Percentiles rank a stretch among this genome's conserved stretches.
These are phyloP conservation scores for Chenopodium formosanum DNA, from an alignment of 148 eudicot species.

Conservation along the genomic window DNA sequence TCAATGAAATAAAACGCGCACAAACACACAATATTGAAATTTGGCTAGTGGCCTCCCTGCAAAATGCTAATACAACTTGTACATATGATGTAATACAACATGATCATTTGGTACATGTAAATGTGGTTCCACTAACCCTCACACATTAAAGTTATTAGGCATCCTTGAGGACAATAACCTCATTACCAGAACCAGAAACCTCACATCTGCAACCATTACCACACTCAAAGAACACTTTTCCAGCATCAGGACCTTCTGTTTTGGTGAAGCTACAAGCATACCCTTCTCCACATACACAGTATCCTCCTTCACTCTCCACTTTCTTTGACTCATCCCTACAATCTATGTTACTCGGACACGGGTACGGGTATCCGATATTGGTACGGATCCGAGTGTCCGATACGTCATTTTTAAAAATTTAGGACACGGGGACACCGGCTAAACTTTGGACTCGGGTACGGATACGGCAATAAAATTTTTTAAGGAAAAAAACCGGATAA, in stretches of 20 bases:
- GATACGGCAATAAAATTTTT: too few species aligned
- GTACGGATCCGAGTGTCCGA: too few species aligned
- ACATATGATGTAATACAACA: too few species aligned
- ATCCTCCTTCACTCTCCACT: slow-evolving; percentile 37
- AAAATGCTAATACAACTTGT: not conserved
- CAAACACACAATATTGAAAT: not conserved
- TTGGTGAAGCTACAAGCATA: slow-evolving; percentile 37
- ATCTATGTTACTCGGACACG: too few species aligned
- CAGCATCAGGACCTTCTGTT: slow-evolving; percentile 31
- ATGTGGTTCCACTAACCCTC: not conserved
- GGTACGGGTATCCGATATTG: too few species aligned
- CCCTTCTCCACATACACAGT: slow-evolving; percentile 37
- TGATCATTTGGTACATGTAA: too few species aligned
- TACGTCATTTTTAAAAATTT: too few species aligned
- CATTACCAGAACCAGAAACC: slow-evolving; percentile 25
- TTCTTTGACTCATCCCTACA: slow-evolving; percentile 13
- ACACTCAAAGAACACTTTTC: slow-evolving; percentile 32
- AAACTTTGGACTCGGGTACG: too few species aligned
- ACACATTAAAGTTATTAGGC: not conserved
- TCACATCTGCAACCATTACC: slow-evolving; percentile 35
- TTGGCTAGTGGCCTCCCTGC: not conserved
- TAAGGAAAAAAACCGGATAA: too few species aligned
- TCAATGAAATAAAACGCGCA: not conserved
- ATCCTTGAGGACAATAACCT: slow-evolving; percentile 20
- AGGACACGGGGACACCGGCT: too few species aligned